These are phyloP conservation scores for Linnemannia elongata DNA, from an alignment of 192 early-diverging fungal species.

Conservation along the genomic window DNA sequence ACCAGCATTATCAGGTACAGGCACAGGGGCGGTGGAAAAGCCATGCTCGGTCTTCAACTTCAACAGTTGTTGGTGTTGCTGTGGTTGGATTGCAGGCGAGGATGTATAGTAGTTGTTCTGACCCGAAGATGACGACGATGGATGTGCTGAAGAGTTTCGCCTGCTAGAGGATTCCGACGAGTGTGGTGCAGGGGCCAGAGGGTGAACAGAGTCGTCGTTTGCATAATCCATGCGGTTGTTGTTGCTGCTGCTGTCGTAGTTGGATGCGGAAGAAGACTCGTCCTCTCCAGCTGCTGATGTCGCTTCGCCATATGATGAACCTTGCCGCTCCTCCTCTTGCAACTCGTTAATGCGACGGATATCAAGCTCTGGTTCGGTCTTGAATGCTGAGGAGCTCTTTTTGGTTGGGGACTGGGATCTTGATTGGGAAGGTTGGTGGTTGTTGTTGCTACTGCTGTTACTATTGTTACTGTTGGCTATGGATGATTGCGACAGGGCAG, in stretches of 20 bases:
- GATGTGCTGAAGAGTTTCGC: not conserved
- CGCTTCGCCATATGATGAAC: conserved; percentile 6
- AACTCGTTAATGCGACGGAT: not conserved
- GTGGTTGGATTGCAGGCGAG: conserved; percentile 14
- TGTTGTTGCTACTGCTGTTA: not conserved
- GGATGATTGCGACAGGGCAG: conserved; percentile 31
- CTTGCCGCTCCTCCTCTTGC: not conserved
- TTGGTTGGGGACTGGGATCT: conserved; percentile 12
- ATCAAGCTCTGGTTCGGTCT: conserved; percentile 17
- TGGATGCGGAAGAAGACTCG: not conserved
- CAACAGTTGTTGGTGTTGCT: conserved; percentile 37
- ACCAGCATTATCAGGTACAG: conserved; percentile 24
- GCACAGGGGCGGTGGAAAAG: not conserved
- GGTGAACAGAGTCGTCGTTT: conserved; percentile 28
- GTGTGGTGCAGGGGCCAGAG: conserved; percentile 23
- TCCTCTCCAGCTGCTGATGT: not conserved
- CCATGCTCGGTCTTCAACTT: conserved; percentile 43
- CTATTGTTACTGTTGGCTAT: conserved; percentile 22
- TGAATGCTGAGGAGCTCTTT: conserved; percentile 8
- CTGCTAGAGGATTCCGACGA: not conserved
- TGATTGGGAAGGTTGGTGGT: not conserved
- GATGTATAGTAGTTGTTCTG: conserved; percentile 8
- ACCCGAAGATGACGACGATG: not conserved
- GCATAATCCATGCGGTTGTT: conserved; percentile 26
- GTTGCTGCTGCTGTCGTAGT: not conserved